Evolutionary conservation across 202 grass and related monocot genomes (phyloP).

Genomic region (Cymbopogon flexuosus): DNA sequence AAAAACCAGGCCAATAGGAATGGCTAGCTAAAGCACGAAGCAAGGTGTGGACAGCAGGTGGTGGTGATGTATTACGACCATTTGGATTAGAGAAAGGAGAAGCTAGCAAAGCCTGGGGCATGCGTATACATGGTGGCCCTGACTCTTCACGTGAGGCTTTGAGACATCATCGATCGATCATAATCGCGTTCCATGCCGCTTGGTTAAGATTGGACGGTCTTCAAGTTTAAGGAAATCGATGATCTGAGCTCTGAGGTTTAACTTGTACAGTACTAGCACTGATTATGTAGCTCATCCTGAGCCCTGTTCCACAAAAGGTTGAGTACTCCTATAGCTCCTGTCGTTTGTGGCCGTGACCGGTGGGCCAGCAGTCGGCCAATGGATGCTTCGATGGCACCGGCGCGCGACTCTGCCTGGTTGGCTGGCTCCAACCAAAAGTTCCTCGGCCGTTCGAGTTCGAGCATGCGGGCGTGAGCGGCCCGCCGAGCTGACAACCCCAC

Average conservation of each 20-base stretch:
- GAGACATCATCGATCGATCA: too few relatives aligned
- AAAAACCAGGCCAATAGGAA: neutral
- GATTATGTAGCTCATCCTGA: neutral
- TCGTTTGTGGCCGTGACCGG: neutral
- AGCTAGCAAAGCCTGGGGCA: neutral
- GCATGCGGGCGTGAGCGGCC: too few relatives aligned
- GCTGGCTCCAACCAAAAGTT: too few relatives aligned
- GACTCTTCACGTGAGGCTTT: neutral
- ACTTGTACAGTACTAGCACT: neutral
- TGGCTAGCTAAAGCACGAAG: neutral
- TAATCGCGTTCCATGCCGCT: neutral
- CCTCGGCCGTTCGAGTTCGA: neutral
- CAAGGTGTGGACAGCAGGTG: neutral
- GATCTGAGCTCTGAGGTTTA: neutral
- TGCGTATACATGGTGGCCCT: too few relatives aligned
- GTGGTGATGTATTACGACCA: neutral
- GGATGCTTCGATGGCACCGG: neutral
- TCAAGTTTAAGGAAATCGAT: neutral
- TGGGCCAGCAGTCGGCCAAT: neutral
- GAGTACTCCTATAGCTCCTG: too few relatives aligned
- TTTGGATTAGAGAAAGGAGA: neutral
- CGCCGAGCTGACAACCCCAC: constrained; percentile 1
- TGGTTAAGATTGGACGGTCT: neutral
- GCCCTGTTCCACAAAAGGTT: too few relatives aligned
- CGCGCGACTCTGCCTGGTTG: neutral